Base-by-base conservation (phyloP, 169 alveolate genomes). In the Cystoisospora suis region DNA sequence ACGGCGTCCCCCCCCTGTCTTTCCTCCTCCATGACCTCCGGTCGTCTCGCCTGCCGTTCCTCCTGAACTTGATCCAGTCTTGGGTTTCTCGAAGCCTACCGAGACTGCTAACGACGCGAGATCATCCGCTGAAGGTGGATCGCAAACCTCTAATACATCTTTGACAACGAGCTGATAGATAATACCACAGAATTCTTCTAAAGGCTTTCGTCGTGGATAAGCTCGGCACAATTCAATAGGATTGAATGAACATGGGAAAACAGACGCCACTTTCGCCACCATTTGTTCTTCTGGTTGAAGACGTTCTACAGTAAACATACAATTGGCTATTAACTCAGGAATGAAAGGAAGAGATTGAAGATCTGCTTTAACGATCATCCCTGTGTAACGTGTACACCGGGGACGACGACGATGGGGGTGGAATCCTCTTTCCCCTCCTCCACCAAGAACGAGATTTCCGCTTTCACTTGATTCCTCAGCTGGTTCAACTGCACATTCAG, bases 241-340 rank as follows among this genome's bases (percentile, higher is more conserved):
- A 40, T 91, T 90, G 90, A 94, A 94, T 34, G 95, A 86, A 36
- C 90, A 75, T 34, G 96, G 93, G 86, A 94, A 94, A 34, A 94
- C 95, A 23, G 94, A 90, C 36, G 96, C 96, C 65, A 93, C 93
- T 59, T 94, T 94, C 34, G 96, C 96, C 87, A 93, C 93, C 96
- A 93, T 90, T 85, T 94, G 96, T 89, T 94, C 96, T 77, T 94
- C 96, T 15, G 96, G 96, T 80, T 94, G 90, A 40, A 94, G 94
- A 38, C 93, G 88, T 58, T 94, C 96, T 34, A 94, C 89, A n/a
- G 91, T 91, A 32, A 94, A 93, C 96, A 94, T 94, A 86, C 95
- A 93, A 5, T 87, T 90, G 38, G 96, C 96, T 12, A 90, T 94
- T 40, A 91, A 90, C 77, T 93, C 94, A 20, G 94, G 94, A 40